Evolutionary conservation across 495 filamentous ascomycete genomes (phyloP).

Genomic region (Monascus purpureus): DNA sequence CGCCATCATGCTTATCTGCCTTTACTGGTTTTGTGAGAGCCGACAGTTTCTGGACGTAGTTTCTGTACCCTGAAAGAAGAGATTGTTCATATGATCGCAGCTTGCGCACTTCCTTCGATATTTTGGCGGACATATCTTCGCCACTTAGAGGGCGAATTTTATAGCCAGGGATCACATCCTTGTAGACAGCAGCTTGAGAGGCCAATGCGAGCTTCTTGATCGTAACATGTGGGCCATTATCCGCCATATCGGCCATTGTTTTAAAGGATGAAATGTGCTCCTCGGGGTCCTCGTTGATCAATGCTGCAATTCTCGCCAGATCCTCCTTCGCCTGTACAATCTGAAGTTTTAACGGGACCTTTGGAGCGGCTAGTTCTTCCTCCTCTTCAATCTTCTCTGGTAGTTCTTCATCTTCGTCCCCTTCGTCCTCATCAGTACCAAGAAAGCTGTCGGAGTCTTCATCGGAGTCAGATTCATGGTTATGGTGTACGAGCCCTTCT

Average conservation of each 20-base stretch:
- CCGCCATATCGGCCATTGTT: constrained; percentile 58
- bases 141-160: constrained; percentile 73
- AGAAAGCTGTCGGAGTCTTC: constrained; percentile 38
- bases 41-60: constrained; percentile 62
- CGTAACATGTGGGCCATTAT: constrained; percentile 42
- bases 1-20: constrained; percentile 15
- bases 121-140: constrained; percentile 54
- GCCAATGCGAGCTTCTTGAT: constrained; percentile 74
- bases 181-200: constrained; percentile 82
- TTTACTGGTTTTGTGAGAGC: constrained; percentile 41
- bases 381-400: constrained; percentile 36
- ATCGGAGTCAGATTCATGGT: constrained; percentile 30
- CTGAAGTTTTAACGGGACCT: constrained; percentile 58
- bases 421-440: constrained; percentile 32
- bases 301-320: constrained; percentile 62
- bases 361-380: constrained; percentile 41
- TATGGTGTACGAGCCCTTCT: constrained; percentile 53
- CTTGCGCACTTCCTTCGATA: constrained; percentile 83
- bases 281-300: constrained; percentile 86
- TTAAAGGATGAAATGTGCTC: constrained; percentile 71
- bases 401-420: constrained; percentile 10
- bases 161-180: constrained; percentile 91
- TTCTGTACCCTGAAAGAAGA: constrained; percentile 65
- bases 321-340: constrained; percentile 85
- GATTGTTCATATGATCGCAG: constrained; percentile 72